These are phyloP conservation scores for Fagopyrum esculentum DNA, from an alignment of 148 eudicot genomes.

Conservation along the genomic window DNA sequence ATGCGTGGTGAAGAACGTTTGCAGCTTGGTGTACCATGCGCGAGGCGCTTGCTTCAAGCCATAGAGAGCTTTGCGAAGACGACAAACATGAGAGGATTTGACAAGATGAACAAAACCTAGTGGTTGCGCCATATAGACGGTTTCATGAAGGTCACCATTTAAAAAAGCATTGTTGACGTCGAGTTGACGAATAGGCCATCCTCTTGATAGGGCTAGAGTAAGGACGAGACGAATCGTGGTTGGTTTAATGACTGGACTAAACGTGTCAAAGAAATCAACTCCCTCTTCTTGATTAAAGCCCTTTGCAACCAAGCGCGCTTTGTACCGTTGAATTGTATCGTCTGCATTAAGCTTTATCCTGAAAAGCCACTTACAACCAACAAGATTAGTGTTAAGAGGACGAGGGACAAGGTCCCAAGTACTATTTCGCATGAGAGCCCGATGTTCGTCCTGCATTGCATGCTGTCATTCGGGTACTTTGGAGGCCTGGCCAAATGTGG, in stretches of 20 bases:
- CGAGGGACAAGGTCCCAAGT: no score
- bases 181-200: no score
- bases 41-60: neutral
- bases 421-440: no score
- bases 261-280: neutral
- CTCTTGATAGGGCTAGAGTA: no score
- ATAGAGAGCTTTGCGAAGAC: neutral
- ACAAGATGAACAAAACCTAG: neutral
- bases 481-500: no score
- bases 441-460: no score
- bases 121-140: neutral
- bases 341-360: neutral
- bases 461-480: no score
- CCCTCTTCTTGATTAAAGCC: slow-evolving; percentile 1
- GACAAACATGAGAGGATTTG: neutral
- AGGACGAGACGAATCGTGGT: no score
- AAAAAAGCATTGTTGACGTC: no score
- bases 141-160: no score
- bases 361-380: neutral
- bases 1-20: neutral
- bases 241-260: neutral
- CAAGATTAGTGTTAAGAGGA: no score
- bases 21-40: neutral
- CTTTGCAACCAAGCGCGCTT: neutral
- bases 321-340: neutral